These are phyloP conservation scores for Avena insularis DNA, from an alignment of 176 grass and related monocot species.

Conservation along the genomic window DNA sequence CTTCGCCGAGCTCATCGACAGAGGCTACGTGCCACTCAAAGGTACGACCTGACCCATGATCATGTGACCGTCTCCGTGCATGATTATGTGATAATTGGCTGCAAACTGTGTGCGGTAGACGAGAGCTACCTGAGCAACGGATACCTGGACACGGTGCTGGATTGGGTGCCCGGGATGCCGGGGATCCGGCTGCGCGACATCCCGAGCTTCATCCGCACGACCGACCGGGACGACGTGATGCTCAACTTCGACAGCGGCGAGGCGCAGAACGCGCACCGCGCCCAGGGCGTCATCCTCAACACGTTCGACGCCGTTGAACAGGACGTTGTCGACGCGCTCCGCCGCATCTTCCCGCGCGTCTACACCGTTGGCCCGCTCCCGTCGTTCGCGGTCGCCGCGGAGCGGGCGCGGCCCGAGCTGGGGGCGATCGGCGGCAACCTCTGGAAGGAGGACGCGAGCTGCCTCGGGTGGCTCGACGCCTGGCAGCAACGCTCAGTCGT, in stretches of 20 bases:
- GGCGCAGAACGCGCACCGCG: slow-evolving; percentile 48
- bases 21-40: slow-evolving; percentile 37
- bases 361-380: slow-evolving; percentile 62
- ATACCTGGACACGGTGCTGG: slow-evolving; percentile 57
- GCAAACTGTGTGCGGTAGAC: slow-evolving; percentile 15
- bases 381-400: slow-evolving; percentile 11
- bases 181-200: slow-evolving; percentile 55
- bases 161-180: slow-evolving; percentile 54
- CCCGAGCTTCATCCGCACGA: slow-evolving; percentile 63
- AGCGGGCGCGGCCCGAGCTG: neutral
- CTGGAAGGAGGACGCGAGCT: slow-evolving; percentile 30
- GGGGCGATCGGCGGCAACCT: slow-evolving; percentile 53
- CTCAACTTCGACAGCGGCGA: slow-evolving; percentile 47
- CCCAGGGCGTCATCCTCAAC: slow-evolving; percentile 65
- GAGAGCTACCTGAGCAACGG: slow-evolving; percentile 54
- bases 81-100: too few species aligned
- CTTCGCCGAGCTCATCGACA: slow-evolving; percentile 51
- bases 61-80: too few species aligned
- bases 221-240: slow-evolving; percentile 57
- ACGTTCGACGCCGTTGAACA: slow-evolving; percentile 65
- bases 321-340: slow-evolving; percentile 52
- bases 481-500: neutral
- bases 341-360: slow-evolving; percentile 47
- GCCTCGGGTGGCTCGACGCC: slow-evolving; percentile 60
- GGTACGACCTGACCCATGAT: too few species aligned